Percentiles rank a stretch among this genome's conserved stretches.
These are phyloP conservation scores for Moricandia moricandioides DNA, from an alignment of 345 rosid species.

Conservation along the genomic window DNA sequence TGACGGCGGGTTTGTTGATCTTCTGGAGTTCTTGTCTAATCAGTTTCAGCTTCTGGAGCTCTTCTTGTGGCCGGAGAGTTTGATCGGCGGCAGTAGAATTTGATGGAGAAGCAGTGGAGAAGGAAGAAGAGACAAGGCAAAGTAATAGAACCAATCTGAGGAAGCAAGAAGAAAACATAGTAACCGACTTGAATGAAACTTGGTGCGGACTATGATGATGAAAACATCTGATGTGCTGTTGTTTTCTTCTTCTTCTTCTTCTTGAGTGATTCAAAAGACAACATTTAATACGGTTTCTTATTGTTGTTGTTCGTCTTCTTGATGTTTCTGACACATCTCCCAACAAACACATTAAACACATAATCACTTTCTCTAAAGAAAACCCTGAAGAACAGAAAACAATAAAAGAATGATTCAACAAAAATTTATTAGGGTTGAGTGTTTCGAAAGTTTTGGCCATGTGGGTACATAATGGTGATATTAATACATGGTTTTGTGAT, in stretches of 20 bases:
- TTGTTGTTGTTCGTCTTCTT: slow-evolving; percentile 45
- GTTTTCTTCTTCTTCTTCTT: slow-evolving; percentile 55
- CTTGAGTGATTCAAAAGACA: slow-evolving; percentile 49
- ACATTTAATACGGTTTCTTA: slow-evolving; percentile 43
- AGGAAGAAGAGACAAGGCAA: slow-evolving; percentile 45
- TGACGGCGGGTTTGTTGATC: slow-evolving; percentile 82
- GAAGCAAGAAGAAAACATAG: slow-evolving; percentile 41
- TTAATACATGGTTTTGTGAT: slow-evolving; percentile 57
- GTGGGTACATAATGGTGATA: slow-evolving; percentile 52
- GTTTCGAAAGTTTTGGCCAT: slow-evolving; percentile 59
- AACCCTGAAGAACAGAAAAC: slow-evolving; percentile 26
- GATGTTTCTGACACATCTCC: slow-evolving; percentile 42
- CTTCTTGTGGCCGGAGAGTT: slow-evolving; percentile 62
- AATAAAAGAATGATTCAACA: slow-evolving; percentile 33
- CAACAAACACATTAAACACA: slow-evolving; percentile 39
- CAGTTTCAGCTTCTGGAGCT: slow-evolving; percentile 50
- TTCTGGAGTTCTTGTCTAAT: slow-evolving; percentile 64
- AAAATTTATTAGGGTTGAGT: slow-evolving; percentile 39
- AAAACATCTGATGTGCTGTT: slow-evolving; percentile 36
- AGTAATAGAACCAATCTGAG: slow-evolving; percentile 49
- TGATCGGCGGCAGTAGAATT: slow-evolving; percentile 35
- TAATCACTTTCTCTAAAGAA: slow-evolving; percentile 42
- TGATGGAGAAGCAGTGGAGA: slow-evolving; percentile 38
- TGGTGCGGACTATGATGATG: slow-evolving; percentile 38
- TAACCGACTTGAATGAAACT: slow-evolving; percentile 37